Evolutionary conservation across 1,284 basidiomycete species (phyloP).

Genomic region (Austroboletus niveus): DNA sequence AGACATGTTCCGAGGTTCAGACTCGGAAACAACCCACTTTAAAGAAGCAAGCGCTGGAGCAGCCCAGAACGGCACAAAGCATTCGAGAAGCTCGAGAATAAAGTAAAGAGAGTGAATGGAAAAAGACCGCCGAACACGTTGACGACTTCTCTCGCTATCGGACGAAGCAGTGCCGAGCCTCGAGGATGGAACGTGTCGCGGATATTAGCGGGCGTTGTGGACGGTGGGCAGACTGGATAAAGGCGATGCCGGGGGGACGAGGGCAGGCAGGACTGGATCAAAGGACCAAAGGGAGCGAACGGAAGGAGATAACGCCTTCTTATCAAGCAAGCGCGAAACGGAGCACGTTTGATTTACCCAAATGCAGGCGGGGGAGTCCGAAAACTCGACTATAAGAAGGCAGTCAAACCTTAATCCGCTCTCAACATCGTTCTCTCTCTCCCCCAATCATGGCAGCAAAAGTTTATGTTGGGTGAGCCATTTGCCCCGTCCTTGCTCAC

Average conservation of each 20-base stretch:
- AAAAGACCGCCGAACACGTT: too few species aligned
- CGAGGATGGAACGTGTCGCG: slow-evolving; percentile 14
- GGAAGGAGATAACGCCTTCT: slow-evolving; percentile 10
- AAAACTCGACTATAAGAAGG: slow-evolving; percentile 32
- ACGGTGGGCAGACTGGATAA: background rate
- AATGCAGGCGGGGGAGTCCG: slow-evolving; percentile 35
- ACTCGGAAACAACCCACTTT: too few species aligned
- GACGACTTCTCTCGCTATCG: too few species aligned
- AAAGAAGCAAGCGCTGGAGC: too few species aligned
- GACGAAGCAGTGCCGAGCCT: slow-evolving; percentile 5
- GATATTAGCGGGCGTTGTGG: background rate
- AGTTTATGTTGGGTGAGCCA: slow-evolving; percentile 82
- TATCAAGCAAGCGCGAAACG: background rate
- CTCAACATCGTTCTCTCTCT: slow-evolving; percentile 14
- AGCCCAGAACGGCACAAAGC: too few species aligned
- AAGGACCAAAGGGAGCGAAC: background rate
- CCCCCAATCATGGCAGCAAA: slow-evolving; percentile 63
- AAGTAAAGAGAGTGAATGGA: too few species aligned
- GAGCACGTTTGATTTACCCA: slow-evolving; percentile 14
- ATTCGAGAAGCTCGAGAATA: too few species aligned
- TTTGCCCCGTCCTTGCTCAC: background rate
- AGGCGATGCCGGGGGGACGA: background rate
- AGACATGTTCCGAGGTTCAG: background rate
- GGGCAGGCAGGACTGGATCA: too few species aligned
- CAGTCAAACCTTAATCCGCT: slow-evolving; percentile 20